Conservation (phyloP, 2,329 filamentous ascomycete species). For the Hirsutella rhossiliensis region DNA sequence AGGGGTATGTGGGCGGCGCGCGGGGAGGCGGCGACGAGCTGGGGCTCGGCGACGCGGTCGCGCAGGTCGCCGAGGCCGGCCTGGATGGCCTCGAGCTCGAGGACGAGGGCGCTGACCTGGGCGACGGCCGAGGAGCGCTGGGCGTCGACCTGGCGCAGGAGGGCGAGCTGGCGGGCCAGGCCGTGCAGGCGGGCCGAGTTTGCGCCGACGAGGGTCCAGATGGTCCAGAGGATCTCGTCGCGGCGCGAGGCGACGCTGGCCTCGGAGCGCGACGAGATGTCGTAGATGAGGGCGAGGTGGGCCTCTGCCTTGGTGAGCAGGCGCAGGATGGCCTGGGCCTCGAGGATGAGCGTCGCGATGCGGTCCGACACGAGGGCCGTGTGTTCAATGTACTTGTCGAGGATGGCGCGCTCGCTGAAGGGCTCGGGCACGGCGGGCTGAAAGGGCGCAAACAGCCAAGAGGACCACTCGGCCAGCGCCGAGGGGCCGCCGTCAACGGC, state of each 20-base stretch:
- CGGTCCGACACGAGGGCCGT: conserved; percentile 57
- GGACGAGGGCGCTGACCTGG: conserved; percentile 57
- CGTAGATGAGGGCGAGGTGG: conserved; percentile 56
- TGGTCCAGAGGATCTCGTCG: conserved; percentile 52
- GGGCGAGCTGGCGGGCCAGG: conserved; percentile 48
- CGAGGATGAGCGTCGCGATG: conserved; percentile 53
- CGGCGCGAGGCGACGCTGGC: conserved; percentile 44
- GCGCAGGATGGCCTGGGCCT: conserved; percentile 55
- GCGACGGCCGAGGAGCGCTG: conserved; percentile 55
- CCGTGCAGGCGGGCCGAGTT: conserved; percentile 49
- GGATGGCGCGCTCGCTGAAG: conserved; percentile 43
- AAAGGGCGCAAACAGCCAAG: conserved; percentile 49
- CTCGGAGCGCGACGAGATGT: conserved; percentile 53
- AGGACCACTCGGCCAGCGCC: conserved; percentile 27
- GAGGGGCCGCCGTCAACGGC: conserved; percentile 16
- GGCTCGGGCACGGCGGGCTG: conserved; percentile 32
- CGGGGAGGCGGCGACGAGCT: conserved; percentile 36
- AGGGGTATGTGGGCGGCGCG: conserved; percentile 39
- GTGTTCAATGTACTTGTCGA: conserved; percentile 66
- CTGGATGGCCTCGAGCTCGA: conserved; percentile 64
- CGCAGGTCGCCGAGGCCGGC: conserved; percentile 59
- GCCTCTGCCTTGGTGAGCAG: conserved; percentile 58
- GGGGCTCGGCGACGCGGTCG: conserved; percentile 57
- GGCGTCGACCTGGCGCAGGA: conserved; percentile 52
- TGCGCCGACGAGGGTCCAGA: conserved; percentile 66